Evolutionary conservation across 257 asterid species (phyloP).

Genomic region (Solanum bulbocastanum): DNA sequence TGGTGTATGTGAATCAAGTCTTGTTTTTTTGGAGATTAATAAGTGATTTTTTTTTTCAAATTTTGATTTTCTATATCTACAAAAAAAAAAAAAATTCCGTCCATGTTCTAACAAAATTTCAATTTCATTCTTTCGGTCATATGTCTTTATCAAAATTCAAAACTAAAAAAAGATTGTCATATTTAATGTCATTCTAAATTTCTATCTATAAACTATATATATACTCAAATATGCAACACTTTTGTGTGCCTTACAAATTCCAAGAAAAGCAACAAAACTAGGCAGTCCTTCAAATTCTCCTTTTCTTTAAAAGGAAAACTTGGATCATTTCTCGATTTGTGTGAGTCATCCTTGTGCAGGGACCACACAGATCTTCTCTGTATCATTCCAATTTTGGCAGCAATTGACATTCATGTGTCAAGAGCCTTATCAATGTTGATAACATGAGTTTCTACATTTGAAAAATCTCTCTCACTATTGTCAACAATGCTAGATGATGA

Average conservation of each 20-base stretch:
- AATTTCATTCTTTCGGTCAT: background rate
- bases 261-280: background rate
- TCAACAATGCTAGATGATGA: background rate
- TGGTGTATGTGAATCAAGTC: background rate
- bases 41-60: background rate
- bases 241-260: background rate
- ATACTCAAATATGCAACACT: background rate
- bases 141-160: background rate
- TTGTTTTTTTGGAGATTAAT: background rate
- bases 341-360: background rate
- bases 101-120: background rate
- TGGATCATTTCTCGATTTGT: background rate
- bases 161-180: too few species aligned
- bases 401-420: background rate
- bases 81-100: background rate
- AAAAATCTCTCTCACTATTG: background rate
- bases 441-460: slow-evolving; percentile 4
- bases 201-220: background rate
- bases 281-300: background rate
- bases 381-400: background rate
- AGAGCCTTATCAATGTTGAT: background rate
- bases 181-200: background rate
- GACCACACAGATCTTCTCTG: background rate
- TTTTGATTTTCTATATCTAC: background rate
- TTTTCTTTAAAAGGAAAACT: background rate